These are phyloP conservation scores for Camillea tinctor DNA, from an alignment of 2,329 filamentous ascomycete species.

Conservation along the genomic window DNA sequence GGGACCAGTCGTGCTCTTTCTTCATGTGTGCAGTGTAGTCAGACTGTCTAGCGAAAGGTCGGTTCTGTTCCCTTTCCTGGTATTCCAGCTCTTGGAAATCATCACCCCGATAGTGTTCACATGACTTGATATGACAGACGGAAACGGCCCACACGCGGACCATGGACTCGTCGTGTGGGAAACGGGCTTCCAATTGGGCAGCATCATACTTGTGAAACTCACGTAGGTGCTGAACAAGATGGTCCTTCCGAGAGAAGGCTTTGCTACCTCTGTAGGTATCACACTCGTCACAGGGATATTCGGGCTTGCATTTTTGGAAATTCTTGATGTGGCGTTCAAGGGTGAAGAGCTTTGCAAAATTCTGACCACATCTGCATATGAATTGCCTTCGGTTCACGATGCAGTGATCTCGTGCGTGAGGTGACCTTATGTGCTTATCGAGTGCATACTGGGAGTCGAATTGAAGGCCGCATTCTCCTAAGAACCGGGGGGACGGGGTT, in stretches of 20 bases:
- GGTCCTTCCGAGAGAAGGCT: constrained; percentile 12
- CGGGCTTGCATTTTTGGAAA: neutral
- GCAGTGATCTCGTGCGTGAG: neutral
- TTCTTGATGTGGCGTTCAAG: constrained; percentile 8
- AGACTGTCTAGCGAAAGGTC: constrained; percentile 11
- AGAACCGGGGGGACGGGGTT: neutral
- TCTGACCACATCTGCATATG: constrained; percentile 4
- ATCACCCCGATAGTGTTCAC: constrained; percentile 9
- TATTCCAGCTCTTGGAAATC: neutral
- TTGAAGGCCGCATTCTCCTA: neutral
- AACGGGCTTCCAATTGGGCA: neutral
- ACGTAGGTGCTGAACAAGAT: constrained; percentile 11
- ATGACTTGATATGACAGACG: constrained; percentile 7
- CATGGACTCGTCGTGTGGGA: neutral
- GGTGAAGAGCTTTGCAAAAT: constrained; percentile 2
- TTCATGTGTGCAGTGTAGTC: constrained; percentile 15
- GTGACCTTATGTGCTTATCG: neutral
- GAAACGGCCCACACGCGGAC: neutral
- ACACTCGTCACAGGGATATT: constrained; percentile 9
- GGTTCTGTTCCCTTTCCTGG: neutral
- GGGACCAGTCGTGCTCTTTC: constrained; percentile 16
- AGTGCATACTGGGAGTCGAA: neutral
- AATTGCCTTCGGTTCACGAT: constrained; percentile 1
- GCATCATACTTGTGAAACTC: constrained; percentile 1
- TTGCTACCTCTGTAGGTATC: constrained; percentile 4